Base-by-base conservation (phyloP, 2,329 filamentous ascomycete genomes). In the Zymoseptoria crescenta region DNA sequence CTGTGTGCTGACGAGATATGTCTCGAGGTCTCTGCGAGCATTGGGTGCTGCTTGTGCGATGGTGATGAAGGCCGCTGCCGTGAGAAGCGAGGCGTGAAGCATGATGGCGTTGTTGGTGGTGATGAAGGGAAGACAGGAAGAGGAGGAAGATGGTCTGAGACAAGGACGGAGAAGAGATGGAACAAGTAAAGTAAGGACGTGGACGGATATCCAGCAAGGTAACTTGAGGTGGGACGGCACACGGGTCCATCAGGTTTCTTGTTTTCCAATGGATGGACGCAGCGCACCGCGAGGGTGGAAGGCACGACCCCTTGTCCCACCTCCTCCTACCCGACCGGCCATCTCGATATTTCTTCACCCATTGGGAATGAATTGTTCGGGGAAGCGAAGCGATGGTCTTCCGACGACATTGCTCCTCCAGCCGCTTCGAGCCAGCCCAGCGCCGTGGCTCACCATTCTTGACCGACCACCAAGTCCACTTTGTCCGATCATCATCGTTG, bases 1-100 rank as follows among this genome's bases (percentile, higher is more conserved):
- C 54, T 58, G 54, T 1, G 60, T 64, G 56, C 60, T 61, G 53
- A 58, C 57, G 16, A 64, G 30, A 8, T 58, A 62, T 7, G 55
- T 60, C n/a, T 45, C 35, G 2, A 45, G 9, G 35, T 45, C 35
- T n/a, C 35, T 13, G n/a, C 60, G 64, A 19, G 54, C 29, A 45
- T 59, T 52, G 28, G 45, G 49, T 28, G 35, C 20, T 53, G 48
- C 55, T 51, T 60, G 57, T 41, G 55, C 54, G 16, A 62, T 56
- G 19, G 51, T 52, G 35, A 59, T 59, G 5, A 9, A 45, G 49
- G 55, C 54, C 3, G 55, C 24, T 8, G 58, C 57, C 24, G 58
- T 57, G 35, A 63, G 54, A 8, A 63, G 30, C 35, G 56, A 53
- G 27, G 59, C 19, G 8, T 58, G 28, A 27, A 64, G 57, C 51